Evolutionary conservation across 805 yeast genomes (phyloP), one percentile per base, ranked within the genome.

Genomic region (Candida silvicultrix): DNA sequence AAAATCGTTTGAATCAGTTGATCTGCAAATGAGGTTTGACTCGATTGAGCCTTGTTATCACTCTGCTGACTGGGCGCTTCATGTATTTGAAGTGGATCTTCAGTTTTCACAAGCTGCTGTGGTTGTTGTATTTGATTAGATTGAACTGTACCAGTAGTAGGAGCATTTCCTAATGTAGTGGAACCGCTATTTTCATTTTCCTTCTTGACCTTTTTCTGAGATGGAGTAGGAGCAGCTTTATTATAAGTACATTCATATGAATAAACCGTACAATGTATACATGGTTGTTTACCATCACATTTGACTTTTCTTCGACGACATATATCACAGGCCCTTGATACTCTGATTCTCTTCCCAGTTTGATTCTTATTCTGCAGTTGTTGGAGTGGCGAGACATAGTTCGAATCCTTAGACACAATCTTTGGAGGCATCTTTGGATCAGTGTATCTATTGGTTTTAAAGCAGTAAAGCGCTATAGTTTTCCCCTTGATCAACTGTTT

Each of bases 161-260:
- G n/a, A 16, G 38, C 25, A 23, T 23, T 23, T n/a, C n/a, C n/a
- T n/a, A n/a, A n/a, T 23, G 25, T 6, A 23, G 25, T 23, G n/a
- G 36, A 9, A 32, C 11, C 10, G n/a, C 7, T 11, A 12, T 18
- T 5, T 5, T 18, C 21, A 8, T 18, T 18, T 5, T 39, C 40
- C 15, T 10, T 38, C 29, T 32, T 39, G 7, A 10, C 20, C 31
- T 41, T 43, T 68, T 68, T 44, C 10, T 20, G 34, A 4, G 46
- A 5, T 3, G 42, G 18, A 1, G 44, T 20, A 1, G 48, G 41
- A 6, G 83, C 73, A 10, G 95, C 92, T 57, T 86, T 88, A 58
- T 85, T 86, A 61, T 89, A 89, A 0, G 95, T 80, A 65, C 97
- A 89, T 47, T 79, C 84, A 63, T 83, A 82, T 16, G 85, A 78